These are phyloP conservation scores for Gomphus sp. DNA, from an alignment of 1,284 basidiomycete genomes.

Conservation along the genomic window DNA sequence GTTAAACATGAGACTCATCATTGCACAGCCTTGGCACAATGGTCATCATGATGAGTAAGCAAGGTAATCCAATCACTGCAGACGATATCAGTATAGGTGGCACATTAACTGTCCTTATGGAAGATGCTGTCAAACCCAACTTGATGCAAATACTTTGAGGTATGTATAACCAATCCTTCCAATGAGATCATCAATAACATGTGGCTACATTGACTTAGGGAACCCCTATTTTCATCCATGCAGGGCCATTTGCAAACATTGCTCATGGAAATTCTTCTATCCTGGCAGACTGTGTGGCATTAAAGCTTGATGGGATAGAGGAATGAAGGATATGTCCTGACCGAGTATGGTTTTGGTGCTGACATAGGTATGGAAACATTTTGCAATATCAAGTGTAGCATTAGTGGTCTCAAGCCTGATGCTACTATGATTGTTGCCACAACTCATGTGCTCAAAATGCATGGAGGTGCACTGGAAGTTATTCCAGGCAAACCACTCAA, in stretches of 20 bases:
- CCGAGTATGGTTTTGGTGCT: conserved; percentile 97
- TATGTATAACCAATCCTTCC: conserved; percentile 16
- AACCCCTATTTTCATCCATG: conserved; percentile 98
- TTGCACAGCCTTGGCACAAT: conserved; percentile 65
- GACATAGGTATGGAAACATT: conserved; percentile 99
- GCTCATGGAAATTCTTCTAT: conserved; percentile 99
- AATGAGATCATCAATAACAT: not conserved
- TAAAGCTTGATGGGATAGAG: conserved; percentile 97
- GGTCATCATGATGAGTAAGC: conserved; percentile 94
- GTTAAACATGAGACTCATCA: conserved; percentile 14
- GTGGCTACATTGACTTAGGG: conserved; percentile 40
- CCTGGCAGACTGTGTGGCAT: conserved; percentile 89
- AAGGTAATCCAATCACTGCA: conserved; percentile 88
- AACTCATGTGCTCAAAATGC: conserved; percentile 97
- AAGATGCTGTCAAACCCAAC: conserved; percentile 99
- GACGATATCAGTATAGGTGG: conserved; percentile 97
- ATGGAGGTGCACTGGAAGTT: conserved; percentile 96
- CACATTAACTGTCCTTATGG: conserved; percentile 95
- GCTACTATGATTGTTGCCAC: conserved; percentile 96
- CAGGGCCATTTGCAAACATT: conserved; percentile 98
- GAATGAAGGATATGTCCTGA: conserved; percentile 91
- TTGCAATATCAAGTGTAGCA: conserved; percentile 99
- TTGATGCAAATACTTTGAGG: conserved; percentile 97
- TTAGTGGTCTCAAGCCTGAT: conserved; percentile 89
- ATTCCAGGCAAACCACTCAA: conserved; percentile 92